Evolutionary conservation across 2,329 filamentous ascomycete genomes (phyloP).

Genomic region (Fusarium sp.): DNA sequence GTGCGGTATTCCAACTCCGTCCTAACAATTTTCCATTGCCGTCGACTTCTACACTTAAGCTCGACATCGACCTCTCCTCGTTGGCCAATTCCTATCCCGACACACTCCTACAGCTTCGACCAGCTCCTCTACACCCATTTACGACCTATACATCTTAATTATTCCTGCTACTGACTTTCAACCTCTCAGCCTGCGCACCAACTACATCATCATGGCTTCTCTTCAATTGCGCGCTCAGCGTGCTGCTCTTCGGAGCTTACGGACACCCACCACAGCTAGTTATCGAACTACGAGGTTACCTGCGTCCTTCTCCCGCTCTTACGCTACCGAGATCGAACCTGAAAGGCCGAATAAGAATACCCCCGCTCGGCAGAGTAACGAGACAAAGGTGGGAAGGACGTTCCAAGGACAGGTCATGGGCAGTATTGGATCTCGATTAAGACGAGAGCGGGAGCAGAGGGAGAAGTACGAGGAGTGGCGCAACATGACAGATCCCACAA

Average conservation of each 20-base stretch:
- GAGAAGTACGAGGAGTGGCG: conserved; percentile 58
- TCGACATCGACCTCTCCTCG: conserved; percentile 10
- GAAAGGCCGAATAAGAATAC: conserved; percentile 46
- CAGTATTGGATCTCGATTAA: conserved; percentile 64
- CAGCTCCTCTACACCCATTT: neutral
- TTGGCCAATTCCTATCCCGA: conserved; percentile 6
- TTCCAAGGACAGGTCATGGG: conserved; percentile 70
- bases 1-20: conserved; percentile 43
- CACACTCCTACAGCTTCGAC: neutral
- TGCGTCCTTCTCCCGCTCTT: conserved; percentile 39
- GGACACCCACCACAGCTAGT: conserved; percentile 25
- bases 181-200: conserved; percentile 4
- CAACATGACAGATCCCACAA: conserved; percentile 51
- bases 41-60: conserved; percentile 36
- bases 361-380: conserved; percentile 46
- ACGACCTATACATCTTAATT: neutral
- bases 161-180: conserved; percentile 14
- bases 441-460: conserved; percentile 63
- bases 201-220: conserved; percentile 42
- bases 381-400: conserved; percentile 51
- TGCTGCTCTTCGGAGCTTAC: conserved; percentile 45
- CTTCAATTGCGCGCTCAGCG: conserved; percentile 46
- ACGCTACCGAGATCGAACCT: conserved; percentile 50
- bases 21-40: conserved; percentile 42
- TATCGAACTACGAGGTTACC: conserved; percentile 29